Conservation (phyloP, 169 alveolate species). For the Plasmodium relictum region DNA sequence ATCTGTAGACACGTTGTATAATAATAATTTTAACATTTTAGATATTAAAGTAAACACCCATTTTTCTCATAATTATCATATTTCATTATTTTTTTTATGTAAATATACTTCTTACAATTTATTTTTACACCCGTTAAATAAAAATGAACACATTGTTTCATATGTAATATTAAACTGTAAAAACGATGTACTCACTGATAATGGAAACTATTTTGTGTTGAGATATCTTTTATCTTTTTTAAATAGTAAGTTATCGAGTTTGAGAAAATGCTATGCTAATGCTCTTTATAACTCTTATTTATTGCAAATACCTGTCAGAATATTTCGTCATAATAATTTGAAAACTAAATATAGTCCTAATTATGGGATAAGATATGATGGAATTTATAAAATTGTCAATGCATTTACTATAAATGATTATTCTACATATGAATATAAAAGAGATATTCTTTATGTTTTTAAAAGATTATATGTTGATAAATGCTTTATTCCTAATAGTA, state of each 20-base stretch:
- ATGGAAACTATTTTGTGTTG: constrained; percentile 53
- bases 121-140: constrained; percentile 62
- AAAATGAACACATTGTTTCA: constrained; percentile 62
- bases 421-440: constrained; percentile 56
- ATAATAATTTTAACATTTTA: constrained; percentile 37
- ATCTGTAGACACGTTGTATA: constrained; percentile 21
- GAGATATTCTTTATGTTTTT: constrained; percentile 59
- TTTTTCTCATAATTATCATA: constrained; percentile 71
- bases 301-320: constrained; percentile 56
- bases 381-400: constrained; percentile 53
- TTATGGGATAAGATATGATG: constrained; percentile 68
- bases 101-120: constrained; percentile 68
- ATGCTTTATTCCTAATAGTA: constrained; percentile 46
- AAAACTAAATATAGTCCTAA: constrained; percentile 61
- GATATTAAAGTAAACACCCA: constrained; percentile 65
- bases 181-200: constrained; percentile 50
- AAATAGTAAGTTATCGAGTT: constrained; percentile 52
- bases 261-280: constrained; percentile 68
- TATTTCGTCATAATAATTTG: constrained; percentile 52
- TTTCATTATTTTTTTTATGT: constrained; percentile 54
- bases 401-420: constrained; percentile 62
- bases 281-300: constrained; percentile 56
- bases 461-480: constrained; percentile 66
- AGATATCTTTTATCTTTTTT: constrained; percentile 52
- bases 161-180: constrained; percentile 44